Evolutionary conservation across 164 flowering plant species (phyloP).

Genomic region (Nymphaea colorata): DNA sequence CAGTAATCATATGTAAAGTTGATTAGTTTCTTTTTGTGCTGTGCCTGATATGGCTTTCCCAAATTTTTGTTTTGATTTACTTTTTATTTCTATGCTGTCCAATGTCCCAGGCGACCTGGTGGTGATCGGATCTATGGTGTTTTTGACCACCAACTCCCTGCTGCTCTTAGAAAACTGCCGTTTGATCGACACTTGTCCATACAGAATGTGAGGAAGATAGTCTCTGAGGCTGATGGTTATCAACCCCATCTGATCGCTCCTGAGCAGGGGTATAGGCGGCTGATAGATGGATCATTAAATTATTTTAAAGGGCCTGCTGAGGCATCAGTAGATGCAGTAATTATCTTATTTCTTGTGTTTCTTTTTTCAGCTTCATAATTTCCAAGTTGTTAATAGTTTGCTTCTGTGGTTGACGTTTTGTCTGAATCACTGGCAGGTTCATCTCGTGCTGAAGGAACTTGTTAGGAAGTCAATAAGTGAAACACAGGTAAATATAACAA

Average conservation of each 20-base stretch:
- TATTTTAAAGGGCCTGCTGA: conserved; percentile 78
- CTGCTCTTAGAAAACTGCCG: conserved; percentile 78
- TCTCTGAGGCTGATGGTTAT: conserved; percentile 85
- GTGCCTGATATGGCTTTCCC: no score
- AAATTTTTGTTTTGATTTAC: no score
- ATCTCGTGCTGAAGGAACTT: conserved; percentile 32
- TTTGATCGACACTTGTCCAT: conserved; percentile 75
- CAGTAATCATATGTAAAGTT: no score
- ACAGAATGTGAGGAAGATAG: conserved; percentile 66
- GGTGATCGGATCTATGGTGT: conserved; percentile 86
- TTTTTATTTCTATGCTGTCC: not conserved
- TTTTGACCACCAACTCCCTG: conserved; percentile 82
- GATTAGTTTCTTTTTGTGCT: no score
- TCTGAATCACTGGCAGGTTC: conserved; percentile 20
- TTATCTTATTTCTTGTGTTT: conserved; percentile 6
- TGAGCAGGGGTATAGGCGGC: conserved; percentile 70
- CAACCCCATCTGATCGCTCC: conserved; percentile 91
- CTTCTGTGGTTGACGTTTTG: not conserved
- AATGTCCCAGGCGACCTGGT: conserved; percentile 55
- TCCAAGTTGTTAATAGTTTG: not conserved
- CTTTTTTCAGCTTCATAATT: not conserved
- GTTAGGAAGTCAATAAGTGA: conserved; percentile 36
- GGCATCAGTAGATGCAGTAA: conserved; percentile 84
- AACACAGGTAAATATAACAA: conserved; percentile 22
- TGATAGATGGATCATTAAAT: conserved; percentile 49